These are phyloP conservation scores for Peronospora tabacina DNA, from an alignment of 352 stramenopile genomes.

Conservation along the genomic window DNA sequence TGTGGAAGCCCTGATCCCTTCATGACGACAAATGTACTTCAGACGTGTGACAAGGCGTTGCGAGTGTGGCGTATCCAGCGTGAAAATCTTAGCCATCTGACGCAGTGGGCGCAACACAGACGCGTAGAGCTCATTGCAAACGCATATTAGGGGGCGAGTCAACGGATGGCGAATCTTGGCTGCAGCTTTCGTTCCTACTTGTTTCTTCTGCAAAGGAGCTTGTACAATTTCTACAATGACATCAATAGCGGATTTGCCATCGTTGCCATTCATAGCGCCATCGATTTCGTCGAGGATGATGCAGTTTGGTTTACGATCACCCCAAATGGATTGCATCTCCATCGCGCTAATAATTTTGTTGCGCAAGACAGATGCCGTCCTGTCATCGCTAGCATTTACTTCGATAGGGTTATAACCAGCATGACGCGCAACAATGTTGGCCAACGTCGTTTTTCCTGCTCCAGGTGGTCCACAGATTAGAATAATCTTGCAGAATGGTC, in stretches of 20 bases:
- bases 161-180: slow-evolving; percentile 60
- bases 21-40: slow-evolving; percentile 86
- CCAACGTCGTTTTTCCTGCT: slow-evolving; percentile 95
- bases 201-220: slow-evolving; percentile 62
- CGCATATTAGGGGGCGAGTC: slow-evolving; percentile 94
- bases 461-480: slow-evolving; percentile 92
- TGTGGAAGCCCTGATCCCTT: slow-evolving; percentile 77
- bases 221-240: slow-evolving; percentile 90
- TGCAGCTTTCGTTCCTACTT: slow-evolving; percentile 26
- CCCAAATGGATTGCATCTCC: slow-evolving; percentile 88
- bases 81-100: slow-evolving; percentile 90
- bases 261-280: slow-evolving; percentile 87
- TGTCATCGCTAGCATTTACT: slow-evolving; percentile 97
- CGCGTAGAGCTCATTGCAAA: slow-evolving; percentile 98
- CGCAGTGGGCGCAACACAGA: slow-evolving; percentile 91
- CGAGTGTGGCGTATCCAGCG: slow-evolving; percentile 79
- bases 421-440: slow-evolving; percentile 92
- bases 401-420: slow-evolving; percentile 96
- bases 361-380: slow-evolving; percentile 85
- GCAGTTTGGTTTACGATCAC: slow-evolving; percentile 90
- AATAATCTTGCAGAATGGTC: slow-evolving; percentile 85
- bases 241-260: slow-evolving; percentile 82
- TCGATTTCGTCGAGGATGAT: slow-evolving; percentile 99
- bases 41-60: slow-evolving; percentile 88
- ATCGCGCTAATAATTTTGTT: slow-evolving; percentile 90